Base-by-base conservation (phyloP, 805 yeast species). In the Starmerella geochares region DNA sequence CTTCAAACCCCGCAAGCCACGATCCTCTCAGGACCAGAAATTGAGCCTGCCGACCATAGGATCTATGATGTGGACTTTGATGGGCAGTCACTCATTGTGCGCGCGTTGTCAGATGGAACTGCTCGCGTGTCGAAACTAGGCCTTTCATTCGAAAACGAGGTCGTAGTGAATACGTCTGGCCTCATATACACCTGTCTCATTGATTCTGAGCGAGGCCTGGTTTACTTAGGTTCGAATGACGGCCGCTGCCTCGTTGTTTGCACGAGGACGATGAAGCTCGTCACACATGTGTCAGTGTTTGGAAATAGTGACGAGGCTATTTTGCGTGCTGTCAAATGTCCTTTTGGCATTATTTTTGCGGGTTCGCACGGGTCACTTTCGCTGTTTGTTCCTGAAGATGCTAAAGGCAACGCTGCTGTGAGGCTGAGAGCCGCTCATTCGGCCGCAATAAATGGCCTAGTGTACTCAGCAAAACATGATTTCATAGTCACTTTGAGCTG, bases 11-110 rank as follows among this genome's bases (percentile, higher is more conserved):
- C 44, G 19, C 21, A 11, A 2, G n/a, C 13, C 13, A 40, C 24
- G 6, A 16, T 13, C 4, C 14, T 25, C 1, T 8, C 44, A 10
- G 14, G 4, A 4, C 21, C n/a, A n/a, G n/a, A n/a, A n/a, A n/a
- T n/a, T n/a, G n/a, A n/a, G n/a, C n/a, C n/a, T n/a, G n/a, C n/a
- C n/a, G n/a, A n/a, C n/a, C n/a, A n/a, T n/a, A n/a, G n/a, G n/a
- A n/a, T n/a, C n/a, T n/a, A n/a, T n/a, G 46, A 42, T 42, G 28
- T 13, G 6, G 46, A 42, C 37, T 31, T 20, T 20, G 46, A 42
- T n/a, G 46, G 28, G 4, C 14, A 19, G 10, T 42, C 37, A 11
- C 37, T 29, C 5, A 36, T 25, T 5, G 47, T 44, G 14, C 16
- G 24, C 13, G 41, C 41, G n/a, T 32, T 24, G 23, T 32, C 39